These are phyloP conservation scores for Geotrichum cucujoidarum DNA, from an alignment of 1,139 yeast species.

Conservation along the genomic window DNA sequence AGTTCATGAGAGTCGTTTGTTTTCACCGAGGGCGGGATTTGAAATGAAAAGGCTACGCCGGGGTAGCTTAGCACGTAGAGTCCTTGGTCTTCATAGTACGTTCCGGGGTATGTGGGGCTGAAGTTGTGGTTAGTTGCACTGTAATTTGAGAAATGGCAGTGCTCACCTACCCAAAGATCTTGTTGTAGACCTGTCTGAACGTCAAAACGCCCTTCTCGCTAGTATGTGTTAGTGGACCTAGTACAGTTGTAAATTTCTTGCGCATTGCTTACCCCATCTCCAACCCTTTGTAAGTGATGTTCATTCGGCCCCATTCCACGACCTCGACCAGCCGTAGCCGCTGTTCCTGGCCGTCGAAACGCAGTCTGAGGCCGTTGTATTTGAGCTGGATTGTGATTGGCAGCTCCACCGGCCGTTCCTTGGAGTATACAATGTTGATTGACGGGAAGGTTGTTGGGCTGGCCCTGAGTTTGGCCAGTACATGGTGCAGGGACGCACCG, in stretches of 20 bases:
- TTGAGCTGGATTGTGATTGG: slow-evolving; percentile 28
- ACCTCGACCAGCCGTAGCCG: slow-evolving; percentile 30
- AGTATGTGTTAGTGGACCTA: neutral
- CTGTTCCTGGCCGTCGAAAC: slow-evolving; percentile 30
- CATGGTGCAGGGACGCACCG: slow-evolving; percentile 28
- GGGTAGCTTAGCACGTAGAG: slow-evolving; percentile 32
- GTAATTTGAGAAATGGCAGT: too few species aligned
- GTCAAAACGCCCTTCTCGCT: neutral
- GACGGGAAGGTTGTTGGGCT: slow-evolving; percentile 28
- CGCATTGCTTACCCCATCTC: slow-evolving; percentile 3
- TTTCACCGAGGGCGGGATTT: slow-evolving; percentile 19
- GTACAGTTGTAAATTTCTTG: neutral
- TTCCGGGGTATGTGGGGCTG: slow-evolving; percentile 34
- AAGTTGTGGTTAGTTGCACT: neutral
- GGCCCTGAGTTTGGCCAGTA: slow-evolving; percentile 24
- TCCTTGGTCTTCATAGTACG: slow-evolving; percentile 9
- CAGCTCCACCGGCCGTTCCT: slow-evolving; percentile 21
- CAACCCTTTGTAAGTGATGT: slow-evolving; percentile 27
- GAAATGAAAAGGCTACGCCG: slow-evolving; percentile 33
- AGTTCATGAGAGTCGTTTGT: slow-evolving; percentile 16
- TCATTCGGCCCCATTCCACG: slow-evolving; percentile 26
- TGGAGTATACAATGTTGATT: slow-evolving; percentile 27
- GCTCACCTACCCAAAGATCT: slow-evolving; percentile 31
- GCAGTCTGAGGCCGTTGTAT: slow-evolving; percentile 29
- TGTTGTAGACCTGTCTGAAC: slow-evolving; percentile 31